Conservation (phyloP, 441 rosid species). For the Viola pubescens region DNA sequence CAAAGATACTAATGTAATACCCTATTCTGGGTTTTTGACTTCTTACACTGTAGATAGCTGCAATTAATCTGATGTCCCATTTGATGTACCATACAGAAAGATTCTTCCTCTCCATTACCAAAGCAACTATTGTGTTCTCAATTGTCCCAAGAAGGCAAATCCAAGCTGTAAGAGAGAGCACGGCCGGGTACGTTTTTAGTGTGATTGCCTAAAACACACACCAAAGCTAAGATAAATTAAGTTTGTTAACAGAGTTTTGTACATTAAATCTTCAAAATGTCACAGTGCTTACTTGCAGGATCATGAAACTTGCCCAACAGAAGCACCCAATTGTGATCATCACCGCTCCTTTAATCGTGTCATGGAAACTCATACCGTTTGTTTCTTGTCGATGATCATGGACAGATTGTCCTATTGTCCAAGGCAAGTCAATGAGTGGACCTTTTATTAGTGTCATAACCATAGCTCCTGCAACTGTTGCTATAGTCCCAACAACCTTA, state of each 20-base stretch:
- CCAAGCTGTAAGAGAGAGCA: constrained; percentile 68
- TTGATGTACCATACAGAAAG: constrained; percentile 41
- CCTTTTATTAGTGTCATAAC: constrained; percentile 65
- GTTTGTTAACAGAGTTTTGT: not conserved
- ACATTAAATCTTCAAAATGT: not conserved
- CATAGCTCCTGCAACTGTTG: constrained; percentile 57
- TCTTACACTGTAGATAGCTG: constrained; percentile 64
- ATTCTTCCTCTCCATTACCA: constrained; percentile 45
- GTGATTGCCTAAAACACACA: constrained; percentile 38
- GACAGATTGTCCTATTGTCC: constrained; percentile 17
- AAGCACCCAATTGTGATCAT: constrained; percentile 53
- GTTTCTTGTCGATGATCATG: constrained; percentile 15
- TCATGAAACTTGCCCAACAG: constrained; percentile 63
- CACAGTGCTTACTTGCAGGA: constrained; percentile 44
- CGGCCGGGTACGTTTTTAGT: constrained; percentile 52
- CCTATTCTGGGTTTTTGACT: not conserved
- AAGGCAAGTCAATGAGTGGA: constrained; percentile 37
- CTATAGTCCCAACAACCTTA: constrained; percentile 47
- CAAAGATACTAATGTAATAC: no score
- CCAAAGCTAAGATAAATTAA: not conserved
- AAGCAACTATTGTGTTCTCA: constrained; percentile 41
- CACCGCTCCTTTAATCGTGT: constrained; percentile 53
- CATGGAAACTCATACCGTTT: constrained; percentile 26
- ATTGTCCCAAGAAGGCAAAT: constrained; percentile 62
- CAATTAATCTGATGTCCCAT: constrained; percentile 63